phyloP scores from a whole-genome alignment of 2,329 filamentous ascomycete species.

The Ampelomyces quisqualis region DNA sequence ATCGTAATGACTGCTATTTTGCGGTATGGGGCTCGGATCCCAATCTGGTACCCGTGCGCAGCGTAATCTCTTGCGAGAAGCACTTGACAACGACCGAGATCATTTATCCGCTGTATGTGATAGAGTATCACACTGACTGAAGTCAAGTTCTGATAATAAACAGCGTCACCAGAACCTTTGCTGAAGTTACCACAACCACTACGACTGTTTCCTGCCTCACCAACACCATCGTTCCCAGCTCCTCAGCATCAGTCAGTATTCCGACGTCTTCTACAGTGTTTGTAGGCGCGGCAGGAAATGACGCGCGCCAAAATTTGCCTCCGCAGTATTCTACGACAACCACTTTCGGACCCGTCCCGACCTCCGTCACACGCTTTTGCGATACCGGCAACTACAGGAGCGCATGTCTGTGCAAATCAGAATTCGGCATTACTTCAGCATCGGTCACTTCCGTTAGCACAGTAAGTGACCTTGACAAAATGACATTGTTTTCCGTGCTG shows the following conservation, averaged over 20 bases:
- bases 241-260: slow-evolving; percentile 2
- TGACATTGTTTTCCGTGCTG: too few species aligned
- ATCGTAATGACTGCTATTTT: slow-evolving; percentile 26
- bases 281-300: background rate
- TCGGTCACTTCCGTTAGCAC: slow-evolving; percentile 17
- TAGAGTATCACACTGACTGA: too few species aligned
- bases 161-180: slow-evolving; percentile 5
- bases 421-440: slow-evolving; percentile 15
- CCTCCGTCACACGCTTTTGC: slow-evolving; percentile 25
- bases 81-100: slow-evolving; percentile 30
- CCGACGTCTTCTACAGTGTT: background rate
- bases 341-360: slow-evolving; percentile 22
- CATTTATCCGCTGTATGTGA: slow-evolving; percentile 27
- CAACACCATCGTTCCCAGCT: background rate
- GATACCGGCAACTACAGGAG: slow-evolving; percentile 21
- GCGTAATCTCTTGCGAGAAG: slow-evolving; percentile 23
- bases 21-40: slow-evolving; percentile 25
- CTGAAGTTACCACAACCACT: slow-evolving; percentile 7
- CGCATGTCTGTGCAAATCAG: slow-evolving; percentile 27
- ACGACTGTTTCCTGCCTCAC: slow-evolving; percentile 11
- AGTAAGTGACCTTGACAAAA: slow-evolving; percentile 20
- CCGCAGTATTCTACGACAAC: slow-evolving; percentile 15
- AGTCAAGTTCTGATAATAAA: too few species aligned
- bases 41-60: slow-evolving; percentile 13
- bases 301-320: background rate